A percentile compares a stretch with the other conserved stretches of the same genome.
These are phyloP conservation scores for Dittrichia graveolens DNA, from an alignment of 129 eudicot genomes.

Conservation along the genomic window DNA sequence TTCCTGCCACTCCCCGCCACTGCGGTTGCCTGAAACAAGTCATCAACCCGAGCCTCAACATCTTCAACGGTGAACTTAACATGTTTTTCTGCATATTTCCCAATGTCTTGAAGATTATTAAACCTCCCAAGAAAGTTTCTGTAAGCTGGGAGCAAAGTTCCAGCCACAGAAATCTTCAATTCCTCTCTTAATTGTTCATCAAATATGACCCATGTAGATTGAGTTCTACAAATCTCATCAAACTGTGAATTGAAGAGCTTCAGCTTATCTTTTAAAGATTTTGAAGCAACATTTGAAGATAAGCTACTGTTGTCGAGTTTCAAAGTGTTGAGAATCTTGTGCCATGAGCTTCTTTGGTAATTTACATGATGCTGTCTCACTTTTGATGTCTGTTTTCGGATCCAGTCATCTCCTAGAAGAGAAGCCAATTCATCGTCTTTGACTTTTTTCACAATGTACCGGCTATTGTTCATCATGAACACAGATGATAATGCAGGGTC, in stretches of 20 bases:
- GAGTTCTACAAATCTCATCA: slow-evolving; percentile 67
- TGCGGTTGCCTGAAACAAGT: slow-evolving; percentile 64
- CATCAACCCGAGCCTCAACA: slow-evolving; percentile 65
- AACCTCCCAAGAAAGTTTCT: slow-evolving; percentile 72
- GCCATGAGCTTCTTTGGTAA: slow-evolving; percentile 87
- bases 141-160: slow-evolving; percentile 69
- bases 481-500: slow-evolving; percentile 72
- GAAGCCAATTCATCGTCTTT: slow-evolving; percentile 73
- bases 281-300: slow-evolving; percentile 49
- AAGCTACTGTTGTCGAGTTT: slow-evolving; percentile 60
- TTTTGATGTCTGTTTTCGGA: slow-evolving; percentile 72
- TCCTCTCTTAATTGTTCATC: slow-evolving; percentile 87
- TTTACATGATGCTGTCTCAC: slow-evolving; percentile 79
- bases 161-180: slow-evolving; percentile 61
- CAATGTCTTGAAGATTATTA: slow-evolving; percentile 57
- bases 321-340: slow-evolving; percentile 66
- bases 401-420: slow-evolving; percentile 93
- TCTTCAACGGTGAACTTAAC: slow-evolving; percentile 71
- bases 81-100: slow-evolving; percentile 74
- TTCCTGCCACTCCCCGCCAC: slow-evolving; percentile 54
- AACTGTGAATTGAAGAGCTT: slow-evolving; percentile 69
- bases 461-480: slow-evolving; percentile 92
- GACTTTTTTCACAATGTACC: slow-evolving; percentile 84
- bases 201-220: slow-evolving; percentile 78
- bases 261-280: slow-evolving; percentile 66